These are phyloP conservation scores for Penicillium sp. DNA, from an alignment of 2,329 filamentous ascomycete species.

Conservation along the genomic window DNA sequence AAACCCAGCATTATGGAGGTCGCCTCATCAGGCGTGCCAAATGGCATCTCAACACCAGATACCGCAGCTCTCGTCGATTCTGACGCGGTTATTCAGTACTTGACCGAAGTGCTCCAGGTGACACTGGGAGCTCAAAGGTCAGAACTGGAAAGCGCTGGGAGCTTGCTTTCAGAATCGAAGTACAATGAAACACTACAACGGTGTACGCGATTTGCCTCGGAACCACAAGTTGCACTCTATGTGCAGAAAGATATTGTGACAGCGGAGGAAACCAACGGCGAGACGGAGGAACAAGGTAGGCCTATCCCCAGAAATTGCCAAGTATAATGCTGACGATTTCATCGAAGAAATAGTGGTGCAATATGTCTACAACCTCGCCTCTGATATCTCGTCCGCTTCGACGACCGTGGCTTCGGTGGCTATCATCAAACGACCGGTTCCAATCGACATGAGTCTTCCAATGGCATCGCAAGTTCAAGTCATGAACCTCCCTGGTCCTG, in stretches of 20 bases:
- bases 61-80: conserved; percentile 57
- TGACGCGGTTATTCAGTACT: conserved; percentile 68
- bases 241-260: conserved; percentile 73
- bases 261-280: conserved; percentile 49
- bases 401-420: conserved; percentile 83
- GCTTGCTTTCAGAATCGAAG: conserved; percentile 71
- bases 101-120: conserved; percentile 68
- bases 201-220: conserved; percentile 84
- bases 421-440: conserved; percentile 83
- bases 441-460: conserved; percentile 79
- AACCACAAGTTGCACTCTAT: conserved; percentile 84
- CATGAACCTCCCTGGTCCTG: conserved; percentile 83
- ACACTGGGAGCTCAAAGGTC: conserved; percentile 71
- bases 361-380: conserved; percentile 76
- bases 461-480: conserved; percentile 88
- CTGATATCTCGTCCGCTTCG: conserved; percentile 72
- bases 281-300: conserved; percentile 44
- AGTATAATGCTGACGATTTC: conserved; percentile 6
- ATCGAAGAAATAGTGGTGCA: conserved; percentile 32
- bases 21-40: conserved; percentile 36
- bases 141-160: conserved; percentile 78
- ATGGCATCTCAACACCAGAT: conserved; percentile 35
- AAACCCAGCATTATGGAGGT: conserved; percentile 40
- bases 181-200: conserved; percentile 79
- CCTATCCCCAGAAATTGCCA: not conserved